Percentiles rank a stretch among this genome's conserved stretches.
phyloP scores from a whole-genome alignment of 805 yeast species.

The Barnettozyma wickerhamii region DNA sequence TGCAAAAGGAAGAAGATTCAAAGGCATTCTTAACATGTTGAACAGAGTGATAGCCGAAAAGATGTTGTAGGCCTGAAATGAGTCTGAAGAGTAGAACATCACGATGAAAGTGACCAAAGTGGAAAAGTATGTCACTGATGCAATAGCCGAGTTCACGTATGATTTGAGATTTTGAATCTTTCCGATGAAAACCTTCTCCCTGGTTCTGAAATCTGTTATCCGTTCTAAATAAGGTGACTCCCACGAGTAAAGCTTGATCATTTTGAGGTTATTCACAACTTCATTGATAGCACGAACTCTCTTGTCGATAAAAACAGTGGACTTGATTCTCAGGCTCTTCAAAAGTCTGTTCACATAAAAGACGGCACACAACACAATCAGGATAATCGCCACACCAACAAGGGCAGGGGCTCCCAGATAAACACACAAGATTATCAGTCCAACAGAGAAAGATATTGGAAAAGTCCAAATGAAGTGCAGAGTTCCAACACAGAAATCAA shows the following conservation, averaged over 20 bases:
- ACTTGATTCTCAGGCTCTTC: constrained; percentile 50
- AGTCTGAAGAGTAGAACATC: constrained; percentile 41
- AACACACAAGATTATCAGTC: constrained; percentile 57
- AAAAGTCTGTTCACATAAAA: constrained; percentile 46
- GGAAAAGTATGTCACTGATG: constrained; percentile 49
- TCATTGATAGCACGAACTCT: constrained; percentile 79
- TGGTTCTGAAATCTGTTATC: constrained; percentile 49
- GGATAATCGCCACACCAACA: constrained; percentile 59
- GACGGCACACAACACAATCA: constrained; percentile 37
- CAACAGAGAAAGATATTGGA: constrained; percentile 59
- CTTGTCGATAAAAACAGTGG: constrained; percentile 64
- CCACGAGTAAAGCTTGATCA: constrained; percentile 90
- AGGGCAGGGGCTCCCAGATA: constrained; percentile 72
- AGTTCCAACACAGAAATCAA: constrained; percentile 71
- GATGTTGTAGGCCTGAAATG: constrained; percentile 52
- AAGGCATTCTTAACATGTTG: constrained; percentile 54
- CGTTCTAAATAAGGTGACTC: constrained; percentile 68
- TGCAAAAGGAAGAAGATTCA: constrained; percentile 64
- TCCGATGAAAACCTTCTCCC: constrained; percentile 60
- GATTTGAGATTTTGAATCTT: constrained; percentile 65
- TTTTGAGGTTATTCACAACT: constrained; percentile 69
- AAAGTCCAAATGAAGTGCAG: constrained; percentile 61
- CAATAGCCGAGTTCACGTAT: constrained; percentile 57
- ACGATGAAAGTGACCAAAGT: constrained; percentile 66
- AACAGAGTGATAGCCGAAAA: constrained; percentile 71